Percentiles rank a stretch among this genome's conserved stretches.
These are phyloP conservation scores for Henckelia pumila DNA, from an alignment of 257 asterid genomes.

Conservation along the genomic window DNA sequence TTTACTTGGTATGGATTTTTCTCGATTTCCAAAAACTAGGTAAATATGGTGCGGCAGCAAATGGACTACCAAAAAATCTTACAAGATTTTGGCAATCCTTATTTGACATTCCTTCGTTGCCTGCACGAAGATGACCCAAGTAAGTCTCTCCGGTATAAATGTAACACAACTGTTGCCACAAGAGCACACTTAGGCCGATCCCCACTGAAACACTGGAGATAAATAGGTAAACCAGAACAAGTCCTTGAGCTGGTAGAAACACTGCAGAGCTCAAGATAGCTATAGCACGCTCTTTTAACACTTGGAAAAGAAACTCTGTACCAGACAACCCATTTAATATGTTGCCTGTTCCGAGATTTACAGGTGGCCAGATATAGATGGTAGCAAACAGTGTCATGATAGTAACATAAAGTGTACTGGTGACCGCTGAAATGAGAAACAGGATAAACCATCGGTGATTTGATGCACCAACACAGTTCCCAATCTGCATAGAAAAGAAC, in stretches of 20 bases:
- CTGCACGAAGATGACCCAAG: constrained; percentile 63
- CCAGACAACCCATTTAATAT: constrained; percentile 4
- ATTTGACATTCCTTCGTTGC: constrained; percentile 44
- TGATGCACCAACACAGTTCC: constrained; percentile 93
- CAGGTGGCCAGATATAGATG: constrained; percentile 52
- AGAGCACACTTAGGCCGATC: constrained; percentile 46
- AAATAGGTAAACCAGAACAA: constrained; percentile 73
- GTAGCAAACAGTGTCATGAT: constrained; percentile 58
- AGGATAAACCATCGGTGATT: constrained; percentile 73
- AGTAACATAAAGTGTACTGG: constrained; percentile 53
- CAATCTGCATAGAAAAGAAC: constrained; percentile 59
- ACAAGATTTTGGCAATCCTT: constrained; percentile 70
- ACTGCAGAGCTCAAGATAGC: constrained; percentile 59
- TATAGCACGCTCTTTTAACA: constrained; percentile 45
- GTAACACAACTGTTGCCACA: constrained; percentile 89
- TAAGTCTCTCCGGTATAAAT: constrained; percentile 84
- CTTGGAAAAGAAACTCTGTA: constrained; percentile 16
- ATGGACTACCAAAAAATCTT: constrained; percentile 66
- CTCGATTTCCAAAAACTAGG: constrained; percentile 66
- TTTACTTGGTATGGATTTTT: constrained; percentile 69
- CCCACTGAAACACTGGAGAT: constrained; percentile 70
- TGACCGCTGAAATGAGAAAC: constrained; percentile 76
- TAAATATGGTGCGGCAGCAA: constrained; percentile 44
- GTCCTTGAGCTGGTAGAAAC: constrained; percentile 69
- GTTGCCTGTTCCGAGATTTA: constrained; percentile 25